Conservation (phyloP, 129 eudicot species). For the Centella asiatica region DNA sequence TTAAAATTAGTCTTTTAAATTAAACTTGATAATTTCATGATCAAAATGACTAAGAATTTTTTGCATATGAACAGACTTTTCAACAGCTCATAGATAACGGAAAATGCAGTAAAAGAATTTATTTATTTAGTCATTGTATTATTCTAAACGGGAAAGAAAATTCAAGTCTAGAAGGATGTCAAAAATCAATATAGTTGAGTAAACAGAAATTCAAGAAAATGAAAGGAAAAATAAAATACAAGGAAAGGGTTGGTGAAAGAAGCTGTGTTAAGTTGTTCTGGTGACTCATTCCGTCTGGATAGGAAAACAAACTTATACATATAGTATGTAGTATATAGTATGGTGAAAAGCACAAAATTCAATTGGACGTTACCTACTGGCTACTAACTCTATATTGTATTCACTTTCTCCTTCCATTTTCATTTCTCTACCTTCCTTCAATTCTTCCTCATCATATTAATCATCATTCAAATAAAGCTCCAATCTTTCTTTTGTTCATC, state of each 20-base stretch:
- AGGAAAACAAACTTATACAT: background rate
- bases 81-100: too few relatives aligned
- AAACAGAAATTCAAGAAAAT: slow-evolving; percentile 10
- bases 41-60: too few relatives aligned
- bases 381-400: slow-evolving; percentile 24
- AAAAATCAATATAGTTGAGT: background rate
- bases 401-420: slow-evolving; percentile 8
- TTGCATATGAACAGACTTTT: too few relatives aligned
- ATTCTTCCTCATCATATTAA: slow-evolving; percentile 5
- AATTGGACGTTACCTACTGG: slow-evolving; percentile 27
- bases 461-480: slow-evolving; percentile 7
- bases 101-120: too few relatives aligned
- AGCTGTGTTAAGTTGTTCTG: background rate
- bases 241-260: slow-evolving; percentile 10
- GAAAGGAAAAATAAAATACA: background rate
- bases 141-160: background rate
- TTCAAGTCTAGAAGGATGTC: background rate
- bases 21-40: too few relatives aligned
- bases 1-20: too few relatives aligned
- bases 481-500: background rate
- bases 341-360: slow-evolving; percentile 13
- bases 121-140: too few relatives aligned
- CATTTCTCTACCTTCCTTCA: background rate
- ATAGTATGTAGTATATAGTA: background rate
- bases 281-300: slow-evolving; percentile 8